These are phyloP conservation scores for Immersiella caudata DNA, from an alignment of 495 filamentous ascomycete species.

Conservation along the genomic window DNA sequence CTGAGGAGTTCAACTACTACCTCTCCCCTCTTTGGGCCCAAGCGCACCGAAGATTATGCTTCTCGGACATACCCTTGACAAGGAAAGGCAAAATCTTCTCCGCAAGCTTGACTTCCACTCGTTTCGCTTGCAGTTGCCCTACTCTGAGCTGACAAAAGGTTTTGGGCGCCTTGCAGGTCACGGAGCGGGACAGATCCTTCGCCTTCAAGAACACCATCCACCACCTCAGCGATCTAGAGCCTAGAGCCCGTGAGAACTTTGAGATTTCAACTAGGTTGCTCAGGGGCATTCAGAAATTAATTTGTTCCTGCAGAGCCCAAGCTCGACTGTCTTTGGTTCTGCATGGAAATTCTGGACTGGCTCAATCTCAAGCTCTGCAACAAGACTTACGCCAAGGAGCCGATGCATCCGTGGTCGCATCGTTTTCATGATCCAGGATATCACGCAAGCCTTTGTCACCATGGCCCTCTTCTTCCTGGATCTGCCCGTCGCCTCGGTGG, in stretches of 20 bases:
- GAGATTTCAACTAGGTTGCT: constrained; percentile 40
- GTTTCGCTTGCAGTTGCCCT: background rate
- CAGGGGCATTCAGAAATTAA: constrained; percentile 36
- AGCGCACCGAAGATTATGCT: background rate
- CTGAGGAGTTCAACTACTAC: constrained; percentile 8
- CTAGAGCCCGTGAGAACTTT: constrained; percentile 41
- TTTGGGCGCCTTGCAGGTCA: constrained; percentile 19
- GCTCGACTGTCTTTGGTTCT: constrained; percentile 37
- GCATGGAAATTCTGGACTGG: constrained; percentile 40
- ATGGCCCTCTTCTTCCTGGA: constrained; percentile 49
- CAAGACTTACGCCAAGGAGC: constrained; percentile 27
- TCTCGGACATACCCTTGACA: background rate
- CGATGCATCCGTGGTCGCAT: constrained; percentile 37
- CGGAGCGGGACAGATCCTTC: constrained; percentile 42
- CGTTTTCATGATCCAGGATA: constrained; percentile 46
- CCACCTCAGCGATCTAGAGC: constrained; percentile 46
- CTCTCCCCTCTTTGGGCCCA: background rate
- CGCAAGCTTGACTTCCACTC: constrained; percentile 1
- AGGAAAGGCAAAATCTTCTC: background rate
- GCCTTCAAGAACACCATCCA: constrained; percentile 49
- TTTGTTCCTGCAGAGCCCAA: constrained; percentile 25
- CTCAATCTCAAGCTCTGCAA: constrained; percentile 38
- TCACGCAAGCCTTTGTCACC: constrained; percentile 42
- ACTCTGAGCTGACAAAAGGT: background rate
- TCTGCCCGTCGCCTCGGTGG: constrained; percentile 30